Conservation (phyloP, 768 basidiomycete genomes). For the Hericium erinaceus region DNA sequence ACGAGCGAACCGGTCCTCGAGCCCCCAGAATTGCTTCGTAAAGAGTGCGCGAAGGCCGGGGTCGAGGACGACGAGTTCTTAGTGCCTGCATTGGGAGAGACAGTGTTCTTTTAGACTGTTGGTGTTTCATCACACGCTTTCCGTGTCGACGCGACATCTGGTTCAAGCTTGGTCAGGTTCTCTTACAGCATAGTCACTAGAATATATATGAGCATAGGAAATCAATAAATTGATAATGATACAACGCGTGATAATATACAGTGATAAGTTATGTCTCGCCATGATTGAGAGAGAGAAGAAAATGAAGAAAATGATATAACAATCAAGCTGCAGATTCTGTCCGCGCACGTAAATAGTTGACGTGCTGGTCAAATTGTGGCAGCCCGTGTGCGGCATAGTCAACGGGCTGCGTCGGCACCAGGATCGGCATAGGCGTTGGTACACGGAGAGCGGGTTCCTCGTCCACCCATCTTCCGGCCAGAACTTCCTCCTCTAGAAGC, state of each 20-base stretch:
- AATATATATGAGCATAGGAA: neutral
- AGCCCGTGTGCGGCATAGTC: too few species aligned
- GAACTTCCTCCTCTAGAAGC: neutral
- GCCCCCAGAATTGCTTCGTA: slow-evolving; percentile 44
- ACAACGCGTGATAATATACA: neutral
- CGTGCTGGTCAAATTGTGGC: too few species aligned
- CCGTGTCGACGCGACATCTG: too few species aligned
- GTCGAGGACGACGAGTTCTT: slow-evolving; percentile 47
- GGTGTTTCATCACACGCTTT: neutral
- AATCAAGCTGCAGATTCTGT: neutral
- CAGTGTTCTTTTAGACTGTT: slow-evolving; percentile 22
- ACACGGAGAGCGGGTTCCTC: too few species aligned
- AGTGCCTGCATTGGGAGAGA: slow-evolving; percentile 55
- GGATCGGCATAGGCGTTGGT: too few species aligned
- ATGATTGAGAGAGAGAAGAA: neutral
- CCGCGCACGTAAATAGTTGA: too few species aligned
- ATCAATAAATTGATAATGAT: neutral
- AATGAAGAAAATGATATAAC: neutral
- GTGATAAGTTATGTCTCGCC: neutral
- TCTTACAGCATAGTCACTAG: neutral
- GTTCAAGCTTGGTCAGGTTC: too few species aligned
- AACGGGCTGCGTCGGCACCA: too few species aligned
- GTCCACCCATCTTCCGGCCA: too few species aligned
- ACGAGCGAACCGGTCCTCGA: slow-evolving; percentile 49
- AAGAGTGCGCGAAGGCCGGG: slow-evolving; percentile 41